A percentile compares a stretch with the other conserved stretches of the same genome.
These are phyloP conservation scores for Spergularia azorica DNA, from an alignment of 179 eudicot genomes.

Conservation along the genomic window DNA sequence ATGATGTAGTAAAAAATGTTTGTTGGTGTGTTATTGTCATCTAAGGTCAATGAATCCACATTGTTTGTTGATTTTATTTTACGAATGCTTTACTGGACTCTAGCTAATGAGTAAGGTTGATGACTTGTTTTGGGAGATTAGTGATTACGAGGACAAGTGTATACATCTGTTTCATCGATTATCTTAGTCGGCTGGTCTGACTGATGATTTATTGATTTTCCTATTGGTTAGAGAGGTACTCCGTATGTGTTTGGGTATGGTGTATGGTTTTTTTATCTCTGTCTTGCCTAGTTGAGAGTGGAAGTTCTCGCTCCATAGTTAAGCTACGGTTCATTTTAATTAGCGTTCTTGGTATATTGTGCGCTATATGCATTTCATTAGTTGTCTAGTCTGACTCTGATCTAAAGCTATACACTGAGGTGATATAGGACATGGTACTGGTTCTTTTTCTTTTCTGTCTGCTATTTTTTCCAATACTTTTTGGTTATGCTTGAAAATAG, in stretches of 20 bases:
- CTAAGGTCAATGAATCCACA: neutral
- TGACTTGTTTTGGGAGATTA: neutral
- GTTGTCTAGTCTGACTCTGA: neutral
- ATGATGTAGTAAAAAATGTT: neutral
- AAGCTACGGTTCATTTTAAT: neutral
- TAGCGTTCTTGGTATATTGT: neutral
- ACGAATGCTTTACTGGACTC: neutral
- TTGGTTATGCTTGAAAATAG: conserved; percentile 31
- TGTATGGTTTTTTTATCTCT: too few relatives aligned
- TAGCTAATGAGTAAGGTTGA: neutral
- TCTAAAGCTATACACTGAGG: neutral
- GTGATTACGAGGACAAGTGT: neutral
- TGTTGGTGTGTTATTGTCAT: neutral
- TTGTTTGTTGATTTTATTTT: neutral
- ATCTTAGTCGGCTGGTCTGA: neutral
- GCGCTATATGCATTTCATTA: neutral
- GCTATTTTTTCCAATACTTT: neutral
- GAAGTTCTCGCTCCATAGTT: neutral
- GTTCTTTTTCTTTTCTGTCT: neutral
- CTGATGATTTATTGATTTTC: neutral
- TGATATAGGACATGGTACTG: neutral
- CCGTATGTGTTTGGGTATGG: neutral
- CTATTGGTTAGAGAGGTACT: neutral
- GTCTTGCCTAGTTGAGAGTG: too few relatives aligned
- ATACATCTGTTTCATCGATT: neutral